Conservation (phyloP, 2,329 filamentous ascomycete genomes). For the Fusarium sp. region DNA sequence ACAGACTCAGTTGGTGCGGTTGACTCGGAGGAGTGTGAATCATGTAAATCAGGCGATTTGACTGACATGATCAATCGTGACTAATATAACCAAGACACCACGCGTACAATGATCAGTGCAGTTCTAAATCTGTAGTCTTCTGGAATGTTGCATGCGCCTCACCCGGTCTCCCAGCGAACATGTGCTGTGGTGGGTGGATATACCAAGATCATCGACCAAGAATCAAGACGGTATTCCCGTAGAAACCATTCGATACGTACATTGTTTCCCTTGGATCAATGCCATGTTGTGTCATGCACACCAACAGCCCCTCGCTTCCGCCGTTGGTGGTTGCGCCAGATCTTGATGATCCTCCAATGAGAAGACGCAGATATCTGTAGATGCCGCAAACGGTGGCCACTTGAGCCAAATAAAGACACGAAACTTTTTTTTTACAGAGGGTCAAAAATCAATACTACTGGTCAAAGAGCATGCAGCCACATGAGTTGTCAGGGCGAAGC, state of each 20-base stretch:
- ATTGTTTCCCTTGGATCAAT: background rate
- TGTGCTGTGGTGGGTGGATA: slow-evolving; percentile 49
- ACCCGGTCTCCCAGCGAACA: slow-evolving; percentile 53
- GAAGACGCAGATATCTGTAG: slow-evolving; percentile 2
- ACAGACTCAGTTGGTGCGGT: background rate
- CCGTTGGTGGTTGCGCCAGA: slow-evolving; percentile 30
- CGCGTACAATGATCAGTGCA: background rate
- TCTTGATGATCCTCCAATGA: slow-evolving; percentile 28
- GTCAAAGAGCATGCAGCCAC: slow-evolving; percentile 22
- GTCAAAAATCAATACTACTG: slow-evolving; percentile 11
- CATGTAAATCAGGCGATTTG: background rate
- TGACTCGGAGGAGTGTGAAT: background rate
- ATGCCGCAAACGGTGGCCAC: slow-evolving; percentile 16
- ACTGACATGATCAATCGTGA: slow-evolving; percentile 11
- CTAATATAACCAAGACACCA: background rate
- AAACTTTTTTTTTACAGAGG: slow-evolving; percentile 13
- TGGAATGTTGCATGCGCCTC: slow-evolving; percentile 17
- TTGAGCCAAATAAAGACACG: slow-evolving; percentile 32
- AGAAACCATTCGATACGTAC: slow-evolving; percentile 10
- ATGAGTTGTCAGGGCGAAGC: slow-evolving; percentile 17
- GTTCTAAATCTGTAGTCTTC: background rate
- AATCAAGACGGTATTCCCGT: slow-evolving; percentile 3
- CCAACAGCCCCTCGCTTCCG: slow-evolving; percentile 5
- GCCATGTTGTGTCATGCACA: background rate
- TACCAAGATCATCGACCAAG: background rate